These are phyloP conservation scores for Suaeda aralocaspica DNA, from an alignment of 148 eudicot species.

Conservation along the genomic window DNA sequence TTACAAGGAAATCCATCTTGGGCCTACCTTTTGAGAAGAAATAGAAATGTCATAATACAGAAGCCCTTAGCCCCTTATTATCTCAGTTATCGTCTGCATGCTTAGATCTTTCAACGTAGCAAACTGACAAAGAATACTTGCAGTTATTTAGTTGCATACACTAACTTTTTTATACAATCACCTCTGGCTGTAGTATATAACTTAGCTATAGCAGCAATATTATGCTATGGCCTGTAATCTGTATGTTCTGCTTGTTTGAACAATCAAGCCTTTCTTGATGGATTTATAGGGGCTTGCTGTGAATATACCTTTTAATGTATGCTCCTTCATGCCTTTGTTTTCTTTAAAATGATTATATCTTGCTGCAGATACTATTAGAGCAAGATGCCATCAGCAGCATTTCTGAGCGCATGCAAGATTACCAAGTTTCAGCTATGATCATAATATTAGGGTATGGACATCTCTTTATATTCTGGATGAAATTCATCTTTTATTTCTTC, in stretches of 20 bases:
- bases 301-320: not conserved
- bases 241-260: not conserved
- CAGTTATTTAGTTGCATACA: not conserved
- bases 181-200: not conserved
- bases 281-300: not conserved
- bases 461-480: constrained; percentile 9
- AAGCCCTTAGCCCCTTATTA: no score
- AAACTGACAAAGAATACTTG: not conserved
- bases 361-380: constrained; percentile 63
- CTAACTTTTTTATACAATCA: not conserved
- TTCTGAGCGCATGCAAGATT: constrained; percentile 70
- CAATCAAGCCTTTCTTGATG: not conserved
- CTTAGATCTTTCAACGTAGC: not conserved
- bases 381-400: constrained; percentile 48
- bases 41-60: not conserved
- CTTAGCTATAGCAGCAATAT: not conserved
- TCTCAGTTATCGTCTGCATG: not conserved
- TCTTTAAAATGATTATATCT: constrained; percentile 5
- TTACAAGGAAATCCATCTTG: not conserved
- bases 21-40: not conserved
- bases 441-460: constrained; percentile 66
- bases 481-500: not conserved
- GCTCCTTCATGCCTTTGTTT: not conserved
- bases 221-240: not conserved
- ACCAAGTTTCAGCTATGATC: constrained; percentile 90